Evolutionary conservation across 2,329 filamentous ascomycete species (phyloP).

Genomic region (Epichloe bromicola): DNA sequence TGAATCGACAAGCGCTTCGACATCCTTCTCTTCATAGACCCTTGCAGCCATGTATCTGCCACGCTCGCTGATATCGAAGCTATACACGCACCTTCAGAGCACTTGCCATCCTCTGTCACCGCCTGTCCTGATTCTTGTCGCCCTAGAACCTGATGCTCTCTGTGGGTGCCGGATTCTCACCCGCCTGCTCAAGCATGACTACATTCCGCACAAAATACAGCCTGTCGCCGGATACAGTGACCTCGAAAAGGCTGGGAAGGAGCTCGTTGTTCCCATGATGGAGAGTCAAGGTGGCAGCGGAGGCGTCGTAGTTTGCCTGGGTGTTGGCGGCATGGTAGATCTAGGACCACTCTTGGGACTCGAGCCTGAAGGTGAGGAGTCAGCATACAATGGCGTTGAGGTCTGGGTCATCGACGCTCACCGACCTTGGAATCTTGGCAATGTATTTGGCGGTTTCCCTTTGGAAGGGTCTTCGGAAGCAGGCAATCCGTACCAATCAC

Average conservation of each 20-base stretch:
- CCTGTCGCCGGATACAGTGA: constrained; percentile 89
- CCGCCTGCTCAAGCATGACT: constrained; percentile 88
- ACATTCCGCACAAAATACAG: constrained; percentile 94
- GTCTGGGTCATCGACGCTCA: constrained; percentile 90
- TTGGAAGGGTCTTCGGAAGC: constrained; percentile 37
- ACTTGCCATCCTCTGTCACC: constrained; percentile 82
- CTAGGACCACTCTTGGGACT: constrained; percentile 69
- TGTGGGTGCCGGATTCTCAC: constrained; percentile 93
- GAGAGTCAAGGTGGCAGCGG: constrained; percentile 71
- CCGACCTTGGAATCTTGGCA: constrained; percentile 86
- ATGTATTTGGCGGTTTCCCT: constrained; percentile 72
- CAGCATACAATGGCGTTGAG: constrained; percentile 69
- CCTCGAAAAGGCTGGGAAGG: constrained; percentile 63
- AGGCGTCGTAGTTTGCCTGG: constrained; percentile 82
- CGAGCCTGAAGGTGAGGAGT: constrained; percentile 47
- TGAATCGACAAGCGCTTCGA: constrained; percentile 11
- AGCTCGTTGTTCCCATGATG: constrained; percentile 77
- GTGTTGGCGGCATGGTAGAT: constrained; percentile 85
- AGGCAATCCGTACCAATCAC: constrained; percentile 32
- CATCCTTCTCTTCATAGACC: constrained; percentile 17
- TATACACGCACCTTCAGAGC: constrained; percentile 80
- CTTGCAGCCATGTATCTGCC: constrained; percentile 74
- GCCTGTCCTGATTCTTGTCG: constrained; percentile 80
- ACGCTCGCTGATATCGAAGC: constrained; percentile 72
- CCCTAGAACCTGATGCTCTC: constrained; percentile 87